These are phyloP conservation scores for Fomitopsis serialis DNA, from an alignment of 768 basidiomycete species.

Conservation along the genomic window DNA sequence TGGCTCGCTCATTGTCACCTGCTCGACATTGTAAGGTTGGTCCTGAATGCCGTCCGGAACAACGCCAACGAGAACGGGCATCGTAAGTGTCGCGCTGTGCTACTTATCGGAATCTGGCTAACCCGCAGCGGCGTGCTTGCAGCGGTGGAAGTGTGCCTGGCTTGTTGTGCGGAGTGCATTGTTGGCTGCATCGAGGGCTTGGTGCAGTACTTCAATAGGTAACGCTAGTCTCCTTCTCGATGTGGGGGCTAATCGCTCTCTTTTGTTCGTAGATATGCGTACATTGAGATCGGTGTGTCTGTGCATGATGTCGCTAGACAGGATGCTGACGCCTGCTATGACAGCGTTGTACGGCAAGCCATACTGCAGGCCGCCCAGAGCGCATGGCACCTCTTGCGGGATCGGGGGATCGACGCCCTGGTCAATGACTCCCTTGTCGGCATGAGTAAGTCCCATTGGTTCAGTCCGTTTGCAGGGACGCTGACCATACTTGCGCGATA, in stretches of 20 bases:
- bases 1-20: constrained; percentile 81
- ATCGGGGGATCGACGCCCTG: constrained; percentile 76
- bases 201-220: constrained; percentile 80
- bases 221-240: constrained; percentile 3
- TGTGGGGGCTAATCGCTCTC: background rate
- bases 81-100: constrained; percentile 39
- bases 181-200: constrained; percentile 63
- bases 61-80: constrained; percentile 59
- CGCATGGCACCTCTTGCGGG: constrained; percentile 73
- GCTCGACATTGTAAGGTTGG: constrained; percentile 59
- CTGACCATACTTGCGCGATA: constrained; percentile 18
- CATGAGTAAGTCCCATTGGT: constrained; percentile 47
- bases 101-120: no score
- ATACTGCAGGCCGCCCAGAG: constrained; percentile 78
- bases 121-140: background rate
- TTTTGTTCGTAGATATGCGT: constrained; percentile 51
- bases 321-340: background rate
- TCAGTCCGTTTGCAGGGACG: background rate
- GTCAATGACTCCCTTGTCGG: constrained; percentile 80
- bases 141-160: constrained; percentile 72
- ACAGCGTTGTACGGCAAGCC: constrained; percentile 80
- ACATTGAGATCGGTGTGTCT: constrained; percentile 69
- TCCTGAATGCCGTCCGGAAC: constrained; percentile 53
- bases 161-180: constrained; percentile 76
- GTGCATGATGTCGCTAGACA: background rate